Evolutionary conservation across 148 eudicot species (phyloP).

Genomic region (Silene latifolia): DNA sequence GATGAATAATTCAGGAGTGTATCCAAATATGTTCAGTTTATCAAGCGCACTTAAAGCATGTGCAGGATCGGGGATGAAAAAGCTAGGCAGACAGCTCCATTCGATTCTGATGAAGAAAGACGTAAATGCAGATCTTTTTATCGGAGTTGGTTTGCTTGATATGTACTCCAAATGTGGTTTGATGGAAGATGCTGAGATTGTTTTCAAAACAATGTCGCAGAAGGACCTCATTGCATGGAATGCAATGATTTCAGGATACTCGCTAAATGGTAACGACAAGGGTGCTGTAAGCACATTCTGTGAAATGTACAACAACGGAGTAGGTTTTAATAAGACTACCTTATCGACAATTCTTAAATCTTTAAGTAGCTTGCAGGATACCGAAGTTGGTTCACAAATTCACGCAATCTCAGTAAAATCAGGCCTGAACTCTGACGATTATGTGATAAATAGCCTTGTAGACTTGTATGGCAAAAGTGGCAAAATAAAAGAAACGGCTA

Average conservation of each 20-base stretch:
- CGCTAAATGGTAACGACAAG: constrained; percentile 39
- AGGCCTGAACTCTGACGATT: constrained; percentile 47
- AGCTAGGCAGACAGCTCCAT: constrained; percentile 63
- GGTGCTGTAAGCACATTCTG: constrained; percentile 44
- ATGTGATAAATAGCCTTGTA: constrained; percentile 54
- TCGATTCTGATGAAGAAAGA: constrained; percentile 55
- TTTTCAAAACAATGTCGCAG: constrained; percentile 42
- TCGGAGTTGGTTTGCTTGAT: constrained; percentile 58
- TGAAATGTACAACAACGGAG: constrained; percentile 39
- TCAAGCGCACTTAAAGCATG: constrained; percentile 79
- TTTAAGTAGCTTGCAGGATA: constrained; percentile 39
- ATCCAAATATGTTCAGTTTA: constrained; percentile 60
- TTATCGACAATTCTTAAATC: constrained; percentile 54
- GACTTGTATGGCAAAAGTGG: constrained; percentile 65
- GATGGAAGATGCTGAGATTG: constrained; percentile 45
- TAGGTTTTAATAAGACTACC: constrained; percentile 58
- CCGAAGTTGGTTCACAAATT: constrained; percentile 38
- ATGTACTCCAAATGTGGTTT: constrained; percentile 65
- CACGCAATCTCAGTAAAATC: constrained; percentile 53
- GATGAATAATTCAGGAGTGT: constrained; percentile 51
- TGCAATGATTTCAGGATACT: constrained; percentile 59
- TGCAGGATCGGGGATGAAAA: constrained; percentile 48
- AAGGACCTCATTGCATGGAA: constrained; percentile 57
- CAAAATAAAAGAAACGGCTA: constrained; percentile 37
- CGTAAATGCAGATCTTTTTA: constrained; percentile 42